Conservation (phyloP, 2,329 filamentous ascomycete genomes). For the Alternaria triticimaculans region DNA sequence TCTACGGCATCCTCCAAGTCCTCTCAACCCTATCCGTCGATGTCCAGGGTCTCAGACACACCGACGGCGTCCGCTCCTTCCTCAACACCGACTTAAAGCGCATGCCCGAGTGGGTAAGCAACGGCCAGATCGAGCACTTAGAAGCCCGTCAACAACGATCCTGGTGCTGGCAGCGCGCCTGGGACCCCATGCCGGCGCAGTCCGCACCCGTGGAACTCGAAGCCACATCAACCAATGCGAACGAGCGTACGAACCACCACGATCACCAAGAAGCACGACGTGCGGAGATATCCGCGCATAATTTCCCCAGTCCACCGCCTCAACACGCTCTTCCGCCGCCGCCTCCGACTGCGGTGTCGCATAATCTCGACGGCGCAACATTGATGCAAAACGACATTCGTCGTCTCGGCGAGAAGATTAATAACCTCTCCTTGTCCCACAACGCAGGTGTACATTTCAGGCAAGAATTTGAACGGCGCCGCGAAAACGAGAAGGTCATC, state of each 20-base stretch:
- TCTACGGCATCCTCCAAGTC: constrained; percentile 52
- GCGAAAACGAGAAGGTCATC: constrained; percentile 39
- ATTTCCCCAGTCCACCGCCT: constrained; percentile 11
- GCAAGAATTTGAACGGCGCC: constrained; percentile 28
- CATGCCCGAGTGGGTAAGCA: constrained; percentile 47
- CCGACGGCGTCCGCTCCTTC: constrained; percentile 49
- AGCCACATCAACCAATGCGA: constrained; percentile 12
- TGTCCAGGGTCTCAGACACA: constrained; percentile 47
- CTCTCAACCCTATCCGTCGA: constrained; percentile 53
- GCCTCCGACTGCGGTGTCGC: constrained; percentile 6
- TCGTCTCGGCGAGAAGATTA: constrained; percentile 43
- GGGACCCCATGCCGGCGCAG: constrained; percentile 31
- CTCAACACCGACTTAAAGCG: constrained; percentile 49
- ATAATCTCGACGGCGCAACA: constrained; percentile 30
- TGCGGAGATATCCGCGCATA: constrained; percentile 1
- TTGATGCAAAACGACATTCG: constrained; percentile 36
- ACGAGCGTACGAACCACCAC: background rate
- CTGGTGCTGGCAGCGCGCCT: constrained; percentile 48
- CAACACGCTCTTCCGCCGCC: constrained; percentile 15
- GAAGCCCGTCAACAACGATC: constrained; percentile 41
- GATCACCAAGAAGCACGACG: background rate
- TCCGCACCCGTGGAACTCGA: constrained; percentile 42
- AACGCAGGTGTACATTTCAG: constrained; percentile 12
- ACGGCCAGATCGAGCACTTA: constrained; percentile 31
- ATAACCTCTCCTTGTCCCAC: constrained; percentile 28